Percentiles rank a stretch among this genome's conserved stretches.
These are phyloP conservation scores for Zychaea mexicana DNA, from an alignment of 371 early-diverging fungal species.

Conservation along the genomic window DNA sequence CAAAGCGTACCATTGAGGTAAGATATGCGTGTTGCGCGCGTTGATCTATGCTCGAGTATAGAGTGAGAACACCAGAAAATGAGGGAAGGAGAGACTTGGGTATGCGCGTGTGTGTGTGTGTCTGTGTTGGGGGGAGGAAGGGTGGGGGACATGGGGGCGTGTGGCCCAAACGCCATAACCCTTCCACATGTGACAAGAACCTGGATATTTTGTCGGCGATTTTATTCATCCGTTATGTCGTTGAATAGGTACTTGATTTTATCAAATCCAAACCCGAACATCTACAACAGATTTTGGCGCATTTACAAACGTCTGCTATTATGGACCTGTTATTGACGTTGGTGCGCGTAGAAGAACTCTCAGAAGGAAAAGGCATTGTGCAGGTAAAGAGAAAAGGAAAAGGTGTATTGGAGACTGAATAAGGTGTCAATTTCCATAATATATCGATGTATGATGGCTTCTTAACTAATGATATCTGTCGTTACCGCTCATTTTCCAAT, in stretches of 20 bases:
- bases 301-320: constrained; percentile 84
- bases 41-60: too few relatives aligned
- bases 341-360: constrained; percentile 87
- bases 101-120: too few relatives aligned
- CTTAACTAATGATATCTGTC: too few relatives aligned
- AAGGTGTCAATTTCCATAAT: background rate
- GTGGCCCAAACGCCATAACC: too few relatives aligned
- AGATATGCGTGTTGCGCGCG: background rate
- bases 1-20: constrained; percentile 83
- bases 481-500: too few relatives aligned
- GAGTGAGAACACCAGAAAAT: too few relatives aligned
- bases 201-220: constrained; percentile 9
- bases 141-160: too few relatives aligned
- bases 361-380: constrained; percentile 81
- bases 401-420: background rate
- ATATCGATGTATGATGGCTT: too few relatives aligned
- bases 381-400: constrained; percentile 44
- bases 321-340: constrained; percentile 91
- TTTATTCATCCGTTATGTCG: background rate
- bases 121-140: too few relatives aligned
- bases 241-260: constrained; percentile 62
- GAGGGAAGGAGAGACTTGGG: too few relatives aligned
- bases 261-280: constrained; percentile 67
- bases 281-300: constrained; percentile 64
- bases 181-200: too few relatives aligned